Percentiles rank a stretch among this genome's conserved stretches.
Conservation (phyloP, 2,329 filamentous ascomycete genomes). For the Colletotrichum lentis region DNA sequence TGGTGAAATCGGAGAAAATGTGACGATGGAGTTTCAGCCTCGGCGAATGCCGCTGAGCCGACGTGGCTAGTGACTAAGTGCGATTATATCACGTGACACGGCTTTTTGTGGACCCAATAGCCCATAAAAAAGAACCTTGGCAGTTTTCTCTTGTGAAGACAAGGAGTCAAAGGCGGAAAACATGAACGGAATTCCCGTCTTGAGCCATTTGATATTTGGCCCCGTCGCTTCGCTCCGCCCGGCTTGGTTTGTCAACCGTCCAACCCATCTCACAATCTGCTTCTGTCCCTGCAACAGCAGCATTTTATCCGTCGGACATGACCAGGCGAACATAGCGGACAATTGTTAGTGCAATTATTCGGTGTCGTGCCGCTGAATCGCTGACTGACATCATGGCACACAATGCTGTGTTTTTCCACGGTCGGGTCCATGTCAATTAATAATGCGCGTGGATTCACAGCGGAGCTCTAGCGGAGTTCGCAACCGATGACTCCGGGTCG, state of each 20-base stretch:
- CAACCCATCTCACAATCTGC: background rate
- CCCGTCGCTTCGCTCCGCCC: background rate
- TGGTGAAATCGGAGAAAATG: conserved; percentile 14
- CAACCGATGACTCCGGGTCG: conserved; percentile 33
- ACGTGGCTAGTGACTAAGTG: conserved; percentile 21
- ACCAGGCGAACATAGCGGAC: conserved; percentile 26
- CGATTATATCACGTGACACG: background rate
- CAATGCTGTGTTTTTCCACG: conserved; percentile 14
- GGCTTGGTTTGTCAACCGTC: background rate
- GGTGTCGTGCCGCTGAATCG: conserved; percentile 4
- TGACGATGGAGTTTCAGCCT: conserved; percentile 25
- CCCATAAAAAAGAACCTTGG: background rate
- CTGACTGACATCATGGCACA: conserved; percentile 31
- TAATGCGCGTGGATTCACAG: conserved; percentile 35
- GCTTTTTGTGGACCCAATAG: background rate
- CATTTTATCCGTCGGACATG: conserved; percentile 23
- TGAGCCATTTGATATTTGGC: conserved; percentile 16
- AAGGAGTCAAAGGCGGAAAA: conserved; percentile 24
- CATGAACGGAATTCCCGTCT: conserved; percentile 31
- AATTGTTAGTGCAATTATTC: conserved; percentile 24
- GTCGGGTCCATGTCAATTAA: conserved; percentile 30
- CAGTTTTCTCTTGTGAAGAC: conserved; percentile 1
- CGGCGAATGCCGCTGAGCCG: conserved; percentile 9
- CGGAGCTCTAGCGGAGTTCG: conserved; percentile 34
- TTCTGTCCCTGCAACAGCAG: conserved; percentile 30